These are phyloP conservation scores for Alloascoidea africana DNA, from an alignment of 805 yeast genomes.

Conservation along the genomic window DNA sequence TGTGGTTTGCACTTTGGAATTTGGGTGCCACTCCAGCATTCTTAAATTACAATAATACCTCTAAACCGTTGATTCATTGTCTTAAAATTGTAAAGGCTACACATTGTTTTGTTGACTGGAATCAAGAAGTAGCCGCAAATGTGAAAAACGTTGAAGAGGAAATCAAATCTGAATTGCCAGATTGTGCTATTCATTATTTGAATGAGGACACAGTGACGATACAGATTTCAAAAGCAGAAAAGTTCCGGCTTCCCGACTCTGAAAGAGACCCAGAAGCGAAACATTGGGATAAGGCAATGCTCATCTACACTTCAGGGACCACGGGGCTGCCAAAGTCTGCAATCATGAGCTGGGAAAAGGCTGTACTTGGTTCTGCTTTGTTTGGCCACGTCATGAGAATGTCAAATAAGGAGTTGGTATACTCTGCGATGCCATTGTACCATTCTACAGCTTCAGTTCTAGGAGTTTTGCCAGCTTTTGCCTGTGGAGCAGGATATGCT, in stretches of 20 bases:
- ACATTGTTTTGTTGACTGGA: constrained; percentile 52
- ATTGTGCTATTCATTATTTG: constrained; percentile 30
- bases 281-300: constrained; percentile 48
- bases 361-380: constrained; percentile 50
- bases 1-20: constrained; percentile 85
- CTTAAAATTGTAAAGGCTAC: constrained; percentile 48
- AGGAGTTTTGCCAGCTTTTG: constrained; percentile 52
- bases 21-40: constrained; percentile 85
- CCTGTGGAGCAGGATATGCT: constrained; percentile 60
- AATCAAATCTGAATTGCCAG: constrained; percentile 21
- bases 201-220: constrained; percentile 32
- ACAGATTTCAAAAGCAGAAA: constrained; percentile 23
- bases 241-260: constrained; percentile 33
- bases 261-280: constrained; percentile 42
- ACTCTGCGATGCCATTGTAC: constrained; percentile 90
- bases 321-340: constrained; percentile 94
- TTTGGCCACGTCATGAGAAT: constrained; percentile 60
- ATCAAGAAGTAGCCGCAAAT: constrained; percentile 39
- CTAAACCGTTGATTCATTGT: constrained; percentile 68
- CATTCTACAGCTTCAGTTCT: constrained; percentile 88
- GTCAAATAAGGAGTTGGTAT: constrained; percentile 37
- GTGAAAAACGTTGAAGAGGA: constrained; percentile 33
- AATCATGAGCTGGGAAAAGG: constrained; percentile 82
- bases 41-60: constrained; percentile 64
- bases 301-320: constrained; percentile 88